Base-by-base conservation (phyloP, 805 yeast species). In the Helenozyma baotianmanensis region DNA sequence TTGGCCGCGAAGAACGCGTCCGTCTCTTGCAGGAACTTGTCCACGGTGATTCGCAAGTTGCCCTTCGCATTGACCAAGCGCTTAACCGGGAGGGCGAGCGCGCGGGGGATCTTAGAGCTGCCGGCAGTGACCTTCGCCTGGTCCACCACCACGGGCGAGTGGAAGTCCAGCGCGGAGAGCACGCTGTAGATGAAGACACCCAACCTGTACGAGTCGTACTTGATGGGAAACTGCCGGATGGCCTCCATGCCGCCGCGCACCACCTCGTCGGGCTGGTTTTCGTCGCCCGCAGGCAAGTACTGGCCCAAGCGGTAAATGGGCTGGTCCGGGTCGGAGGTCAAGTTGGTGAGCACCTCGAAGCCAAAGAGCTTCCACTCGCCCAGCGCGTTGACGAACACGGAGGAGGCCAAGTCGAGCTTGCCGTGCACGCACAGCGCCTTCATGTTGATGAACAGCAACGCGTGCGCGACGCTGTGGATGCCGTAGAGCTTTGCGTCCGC, bases 301-400 rank as follows among this genome's bases (percentile, higher is more conserved):
- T 28, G 47, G n/a, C 52, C 66, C 25, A 53, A 51, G 23, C 69
- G 53, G 41, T 65, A 72, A 9, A 60, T 51, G 14, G 71, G 70
- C 30, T 58, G 64, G 13, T 70, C 69, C 13, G 70, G 69, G 40
- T 67, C 78, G 4, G 72, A 62, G 8, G 45, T 61, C 26, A 72
- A 52, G 34, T 65, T 72, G 2, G 81, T 69, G 22, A 77, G 58
- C 1, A 80, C 55, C 55, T 89, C 97, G 48, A 88, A 78, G 1
- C 96, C 95, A 38, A 83, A 82, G 17, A 89, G 53, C 38, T 77
- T 80, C 90, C 95, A 86, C 50, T 83, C 94, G 10, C 96, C 95
- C 19, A 68, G 72, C 9, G 34, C 31, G 34, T 74, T 81, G 11
- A 85, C 78, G 52, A 63, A 88, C 1, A 89, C 70, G 1, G 83